phyloP scores from a whole-genome alignment of 495 filamentous ascomycete species.

The Coniosporium apollinis region DNA sequence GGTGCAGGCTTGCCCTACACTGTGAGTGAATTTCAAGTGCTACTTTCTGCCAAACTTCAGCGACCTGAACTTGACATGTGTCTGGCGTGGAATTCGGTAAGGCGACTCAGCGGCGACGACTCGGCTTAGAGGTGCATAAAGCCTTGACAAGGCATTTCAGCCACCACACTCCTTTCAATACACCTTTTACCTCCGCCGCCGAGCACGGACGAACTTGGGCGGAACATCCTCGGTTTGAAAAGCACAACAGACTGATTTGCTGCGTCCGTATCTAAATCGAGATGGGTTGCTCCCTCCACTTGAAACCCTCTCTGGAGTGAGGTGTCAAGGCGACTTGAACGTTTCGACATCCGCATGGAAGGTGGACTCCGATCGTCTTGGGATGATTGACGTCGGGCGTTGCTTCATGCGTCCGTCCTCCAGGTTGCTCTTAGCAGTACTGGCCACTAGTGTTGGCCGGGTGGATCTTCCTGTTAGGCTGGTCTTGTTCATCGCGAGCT shows the following conservation, averaged over 20 bases:
- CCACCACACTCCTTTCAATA: neutral
- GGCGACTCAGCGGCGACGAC: neutral
- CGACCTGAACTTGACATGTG: neutral
- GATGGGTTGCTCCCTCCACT: neutral
- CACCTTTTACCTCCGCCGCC: neutral
- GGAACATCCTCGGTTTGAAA: neutral
- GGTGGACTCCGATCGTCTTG: too few relatives aligned
- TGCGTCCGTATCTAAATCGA: neutral
- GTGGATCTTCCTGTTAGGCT: neutral
- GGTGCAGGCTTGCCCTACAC: too few relatives aligned
- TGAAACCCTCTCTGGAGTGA: neutral
- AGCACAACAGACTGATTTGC: neutral
- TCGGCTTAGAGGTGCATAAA: neutral
- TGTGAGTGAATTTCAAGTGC: neutral
- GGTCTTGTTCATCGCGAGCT: neutral
- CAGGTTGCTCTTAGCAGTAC: neutral
- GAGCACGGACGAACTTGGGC: neutral
- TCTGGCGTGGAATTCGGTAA: neutral
- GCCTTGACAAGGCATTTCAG: neutral
- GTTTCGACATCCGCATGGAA: too few relatives aligned
- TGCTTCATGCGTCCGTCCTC: neutral
- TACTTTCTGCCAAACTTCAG: neutral
- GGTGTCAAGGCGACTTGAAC: neutral
- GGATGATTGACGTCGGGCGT: neutral
- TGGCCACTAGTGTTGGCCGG: neutral